Conservation (phyloP, 148 eudicot species). For the Silene latifolia region DNA sequence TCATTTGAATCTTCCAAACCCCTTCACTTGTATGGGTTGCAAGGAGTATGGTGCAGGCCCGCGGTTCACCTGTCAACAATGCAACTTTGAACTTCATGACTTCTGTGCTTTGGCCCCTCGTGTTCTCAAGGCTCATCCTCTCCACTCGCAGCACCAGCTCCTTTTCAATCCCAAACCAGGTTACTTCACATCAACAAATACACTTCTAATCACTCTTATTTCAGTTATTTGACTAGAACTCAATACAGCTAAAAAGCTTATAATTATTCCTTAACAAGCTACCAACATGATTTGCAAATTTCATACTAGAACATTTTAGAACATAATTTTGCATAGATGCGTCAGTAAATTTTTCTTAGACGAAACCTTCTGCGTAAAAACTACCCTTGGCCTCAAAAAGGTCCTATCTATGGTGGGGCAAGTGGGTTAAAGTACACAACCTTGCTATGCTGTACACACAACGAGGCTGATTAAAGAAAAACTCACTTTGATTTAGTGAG, state of each 20-base stretch:
- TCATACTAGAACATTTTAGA: not conserved
- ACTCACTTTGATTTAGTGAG: too few species aligned
- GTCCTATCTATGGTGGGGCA: not conserved
- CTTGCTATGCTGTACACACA: not conserved
- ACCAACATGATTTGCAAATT: not conserved
- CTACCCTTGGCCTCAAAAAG: not conserved
- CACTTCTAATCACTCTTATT: not conserved
- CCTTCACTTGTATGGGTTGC: conserved; percentile 69
- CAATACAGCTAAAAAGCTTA: not conserved
- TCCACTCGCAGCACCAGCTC: conserved; percentile 79
- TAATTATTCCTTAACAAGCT: not conserved
- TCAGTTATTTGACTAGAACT: not conserved
- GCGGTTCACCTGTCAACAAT: conserved; percentile 63
- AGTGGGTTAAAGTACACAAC: not conserved
- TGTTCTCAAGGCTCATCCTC: conserved; percentile 57
- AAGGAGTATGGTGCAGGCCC: conserved; percentile 78
- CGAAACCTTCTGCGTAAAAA: not conserved
- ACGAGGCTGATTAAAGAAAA: not conserved
- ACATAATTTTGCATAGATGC: not conserved
- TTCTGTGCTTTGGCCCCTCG: conserved; percentile 93
- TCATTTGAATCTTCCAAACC: conserved; percentile 33
- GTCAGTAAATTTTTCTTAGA: not conserved
- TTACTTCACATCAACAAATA: not conserved
- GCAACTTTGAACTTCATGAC: conserved; percentile 84
- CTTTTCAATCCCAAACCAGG: conserved; percentile 56